Evolutionary conservation across 2,329 filamentous ascomycete genomes (phyloP), one percentile per base, ranked within the genome.

Genomic region (Aspergillus sp.): DNA sequence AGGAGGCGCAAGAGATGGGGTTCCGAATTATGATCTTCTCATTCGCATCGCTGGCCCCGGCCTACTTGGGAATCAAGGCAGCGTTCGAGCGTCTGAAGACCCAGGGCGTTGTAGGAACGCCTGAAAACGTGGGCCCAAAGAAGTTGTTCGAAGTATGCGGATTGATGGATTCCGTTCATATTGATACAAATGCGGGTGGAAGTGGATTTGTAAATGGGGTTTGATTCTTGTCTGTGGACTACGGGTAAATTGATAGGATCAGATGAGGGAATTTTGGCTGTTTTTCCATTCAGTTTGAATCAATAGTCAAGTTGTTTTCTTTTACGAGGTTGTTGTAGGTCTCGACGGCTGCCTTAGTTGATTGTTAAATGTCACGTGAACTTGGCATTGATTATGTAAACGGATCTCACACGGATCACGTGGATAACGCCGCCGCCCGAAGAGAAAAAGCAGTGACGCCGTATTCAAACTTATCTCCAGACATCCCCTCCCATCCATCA

Each of bases 21-120:
- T 76, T 76, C 56, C 60, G 67, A 5, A 71, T 76, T 40, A 73
- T 75, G 62, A 75, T 76, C 38, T 73, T 74, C 52, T 70, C 71
- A 1, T 72, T 73, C 38, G 67, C 69, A 0, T 65, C 65, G 4
- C 52, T 75, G 19, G 66, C 66, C 2, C 67, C 73, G 0, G 70
- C 73, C 0, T 70, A 73, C 19, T 55, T 65, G 24, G 70, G 65
- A 1, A 74, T 76, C 42, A 62, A 56, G 40, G 48, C 61, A 0
- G 66, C 70, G 9, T 54, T 73, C 32, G 57, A 68, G 56, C 61
- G 60, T 3, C 53, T 76, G 44, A 70, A 72, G 62, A 58, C 52
- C 1, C 65, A 73, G 8, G 72, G 73, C 0, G 50, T 69, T n/a
- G 60, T 65, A 5, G 65, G 68, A 45, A 60, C 56, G n/a, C 65